These are phyloP conservation scores for Senecio squalidus DNA, from an alignment of 140 eudicot genomes.

Conservation along the genomic window DNA sequence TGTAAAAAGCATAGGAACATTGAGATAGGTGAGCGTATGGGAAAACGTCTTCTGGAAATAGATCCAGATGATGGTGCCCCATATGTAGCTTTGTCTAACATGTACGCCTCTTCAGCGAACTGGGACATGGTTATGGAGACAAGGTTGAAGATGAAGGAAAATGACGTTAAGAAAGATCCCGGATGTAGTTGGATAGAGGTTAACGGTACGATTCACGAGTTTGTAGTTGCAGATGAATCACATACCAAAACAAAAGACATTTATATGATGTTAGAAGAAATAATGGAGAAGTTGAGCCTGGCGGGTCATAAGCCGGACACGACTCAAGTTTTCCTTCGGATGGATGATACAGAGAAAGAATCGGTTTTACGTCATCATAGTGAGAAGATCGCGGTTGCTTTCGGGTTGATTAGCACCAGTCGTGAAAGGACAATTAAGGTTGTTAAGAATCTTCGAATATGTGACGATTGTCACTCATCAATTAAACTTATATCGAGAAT, in stretches of 20 bases:
- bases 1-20: constrained; percentile 22
- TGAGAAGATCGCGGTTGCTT: neutral
- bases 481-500: neutral
- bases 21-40: constrained; percentile 24
- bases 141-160: constrained; percentile 39
- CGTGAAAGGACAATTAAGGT: neutral
- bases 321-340: neutral
- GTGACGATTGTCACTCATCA: neutral
- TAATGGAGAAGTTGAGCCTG: neutral
- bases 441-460: neutral
- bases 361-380: neutral
- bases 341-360: neutral
- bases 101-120: constrained; percentile 32
- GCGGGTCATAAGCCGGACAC: neutral
- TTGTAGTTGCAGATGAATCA: neutral
- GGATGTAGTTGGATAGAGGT: neutral
- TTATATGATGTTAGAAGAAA: neutral
- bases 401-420: neutral
- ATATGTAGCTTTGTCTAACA: constrained; percentile 41
- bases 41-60: constrained; percentile 23
- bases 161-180: constrained; percentile 41
- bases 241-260: neutral
- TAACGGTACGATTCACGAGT: neutral
- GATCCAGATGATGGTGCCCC: constrained; percentile 40
- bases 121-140: constrained; percentile 40